phyloP scores from a whole-genome alignment of 306 rosid genomes.

The Trichosanthes truncata region DNA sequence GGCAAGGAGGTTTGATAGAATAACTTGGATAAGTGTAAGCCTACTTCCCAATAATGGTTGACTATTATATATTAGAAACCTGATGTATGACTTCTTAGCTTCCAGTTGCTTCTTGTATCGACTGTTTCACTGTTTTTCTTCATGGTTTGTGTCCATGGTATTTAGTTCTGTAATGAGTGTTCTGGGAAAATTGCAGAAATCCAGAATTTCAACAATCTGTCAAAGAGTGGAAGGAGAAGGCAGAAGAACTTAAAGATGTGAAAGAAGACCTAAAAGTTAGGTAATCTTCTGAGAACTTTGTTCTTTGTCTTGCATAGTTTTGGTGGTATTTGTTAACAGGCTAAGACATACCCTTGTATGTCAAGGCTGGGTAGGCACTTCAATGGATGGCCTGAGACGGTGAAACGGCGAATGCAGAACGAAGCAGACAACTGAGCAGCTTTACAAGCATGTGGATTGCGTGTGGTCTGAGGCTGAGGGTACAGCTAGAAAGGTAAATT shows the following conservation, averaged over 20 bases:
- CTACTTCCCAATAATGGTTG: neutral
- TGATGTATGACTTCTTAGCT: neutral
- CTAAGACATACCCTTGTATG: conserved; percentile 96
- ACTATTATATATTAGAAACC: neutral
- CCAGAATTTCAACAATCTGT: conserved; percentile 64
- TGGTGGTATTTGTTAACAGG: conserved; percentile 31
- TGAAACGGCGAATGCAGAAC: conserved; percentile 94
- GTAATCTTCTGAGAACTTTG: conserved; percentile 29
- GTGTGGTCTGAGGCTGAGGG: conserved; percentile 83
- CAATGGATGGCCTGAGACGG: conserved; percentile 72
- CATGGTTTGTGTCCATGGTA: neutral
- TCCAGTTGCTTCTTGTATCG: neutral
- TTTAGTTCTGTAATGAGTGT: neutral
- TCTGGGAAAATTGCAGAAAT: conserved; percentile 33
- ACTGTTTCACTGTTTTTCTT: conserved; percentile 1
- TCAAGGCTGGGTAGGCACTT: conserved; percentile 78
- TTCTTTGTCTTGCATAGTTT: conserved; percentile 8
- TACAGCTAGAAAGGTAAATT: conserved; percentile 67
- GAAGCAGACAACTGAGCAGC: conserved; percentile 78
- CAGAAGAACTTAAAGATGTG: conserved; percentile 66
- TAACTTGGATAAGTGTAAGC: too few relatives aligned
- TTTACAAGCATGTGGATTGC: conserved; percentile 81
- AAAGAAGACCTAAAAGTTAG: conserved; percentile 65
- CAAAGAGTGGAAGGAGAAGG: conserved; percentile 68
- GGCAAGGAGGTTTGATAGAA: too few relatives aligned